phyloP scores from a whole-genome alignment of 108 stramenopile species.

The Pseudonitzschia pungens region DNA sequence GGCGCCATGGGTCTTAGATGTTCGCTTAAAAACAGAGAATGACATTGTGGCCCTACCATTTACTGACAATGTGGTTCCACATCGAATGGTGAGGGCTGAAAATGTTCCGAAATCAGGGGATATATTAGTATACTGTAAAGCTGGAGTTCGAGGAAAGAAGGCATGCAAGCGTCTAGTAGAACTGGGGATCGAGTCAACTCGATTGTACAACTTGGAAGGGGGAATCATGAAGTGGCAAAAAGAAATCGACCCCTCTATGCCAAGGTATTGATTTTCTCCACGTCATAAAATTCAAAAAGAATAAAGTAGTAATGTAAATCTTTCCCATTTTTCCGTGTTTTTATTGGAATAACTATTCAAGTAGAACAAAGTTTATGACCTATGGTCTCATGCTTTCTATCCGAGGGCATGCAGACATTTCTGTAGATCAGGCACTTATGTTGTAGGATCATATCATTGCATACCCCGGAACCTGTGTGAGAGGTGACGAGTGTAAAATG shows the following conservation, averaged over 20 bases:
- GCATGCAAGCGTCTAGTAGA: constrained; percentile 77
- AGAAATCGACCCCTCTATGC: constrained; percentile 84
- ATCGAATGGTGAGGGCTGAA: constrained; percentile 66
- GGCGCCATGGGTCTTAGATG: constrained; percentile 92
- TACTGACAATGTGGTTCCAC: constrained; percentile 82
- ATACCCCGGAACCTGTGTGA: too few species aligned
- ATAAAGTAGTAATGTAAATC: too few species aligned
- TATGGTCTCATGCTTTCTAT: too few species aligned
- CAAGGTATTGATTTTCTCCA: constrained; percentile 69
- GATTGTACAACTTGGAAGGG: constrained; percentile 90
- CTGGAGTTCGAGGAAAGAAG: constrained; percentile 85
- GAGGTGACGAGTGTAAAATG: too few species aligned
- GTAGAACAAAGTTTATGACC: too few species aligned
- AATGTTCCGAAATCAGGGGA: constrained; percentile 79
- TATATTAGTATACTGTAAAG: constrained; percentile 91
- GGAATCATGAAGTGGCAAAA: constrained; percentile 91
- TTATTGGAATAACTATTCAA: too few species aligned
- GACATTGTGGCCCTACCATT: constrained; percentile 93
- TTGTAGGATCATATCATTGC: too few species aligned
- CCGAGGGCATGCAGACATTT: too few species aligned
- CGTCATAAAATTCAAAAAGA: too few species aligned
- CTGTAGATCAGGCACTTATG: too few species aligned
- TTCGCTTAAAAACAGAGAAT: constrained; percentile 86
- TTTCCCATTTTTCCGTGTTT: too few species aligned
- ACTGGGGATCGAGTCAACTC: constrained; percentile 68